Base-by-base conservation (phyloP, 116 monocot species). In the Zostera marina region DNA sequence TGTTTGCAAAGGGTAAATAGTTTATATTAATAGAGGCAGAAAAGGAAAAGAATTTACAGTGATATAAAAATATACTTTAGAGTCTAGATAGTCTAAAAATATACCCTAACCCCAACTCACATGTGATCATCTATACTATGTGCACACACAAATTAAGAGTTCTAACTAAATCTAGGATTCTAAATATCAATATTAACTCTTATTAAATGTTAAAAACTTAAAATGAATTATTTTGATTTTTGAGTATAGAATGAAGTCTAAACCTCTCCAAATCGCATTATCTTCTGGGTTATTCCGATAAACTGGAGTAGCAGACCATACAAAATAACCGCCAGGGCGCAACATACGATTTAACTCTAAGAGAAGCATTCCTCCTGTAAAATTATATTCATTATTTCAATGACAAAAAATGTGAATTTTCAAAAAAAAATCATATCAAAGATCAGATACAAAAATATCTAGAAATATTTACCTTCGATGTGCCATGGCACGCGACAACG, bases 401-500 rank as follows among this genome's bases (percentile, higher is more conserved):
- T 52, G 19, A 41, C 25, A 45, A 12, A 47, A 24, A 46, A 61
- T 12, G 40, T 3, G 11, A 54, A 16, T 4, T 9, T 53, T 22
- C 42, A 4, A 16, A 13, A 44, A 44, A 21, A 23, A 8, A 22
- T 12, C 51, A 16, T 65, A 14, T 12, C 22, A 32, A 69, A 42
- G 8, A 3, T 60, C 17, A 44, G 38, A 14, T 41, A 66, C 44
- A 48, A 41, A 41, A 60, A 44, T 32, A 10, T 39, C 21, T 9
- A 58, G 15, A 8, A 47, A 21, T 5, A 53, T 17, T 26, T 76
- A 92, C 92, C 94, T 69, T 88, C 88, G 49, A 76, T 74, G 59
- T 88, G 82, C 94, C 94, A 94, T 54, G 94, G 85, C 22, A 94
- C 94, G 49, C 94, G 68, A 68, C 94, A 94, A 2, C 94, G 81